Base-by-base conservation (phyloP, 129 eudicot genomes). In the Flaveria linearis region DNA sequence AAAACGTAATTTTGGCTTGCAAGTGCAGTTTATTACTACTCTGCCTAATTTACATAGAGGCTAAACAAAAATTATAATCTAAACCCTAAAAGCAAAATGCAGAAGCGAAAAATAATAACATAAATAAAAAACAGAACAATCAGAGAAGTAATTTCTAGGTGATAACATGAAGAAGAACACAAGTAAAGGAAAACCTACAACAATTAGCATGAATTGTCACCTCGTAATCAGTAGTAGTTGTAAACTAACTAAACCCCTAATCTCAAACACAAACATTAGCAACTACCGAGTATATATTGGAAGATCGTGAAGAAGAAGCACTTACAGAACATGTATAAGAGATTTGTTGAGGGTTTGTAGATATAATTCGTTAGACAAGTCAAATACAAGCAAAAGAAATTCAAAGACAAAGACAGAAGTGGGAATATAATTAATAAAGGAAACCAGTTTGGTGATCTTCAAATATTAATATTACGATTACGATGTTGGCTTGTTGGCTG, bases 251-350 rank as follows among this genome's bases (percentile, higher is more conserved):
- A 65, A 55, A 47, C 50, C 58, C 47, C 10, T 47, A 53, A 25
- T 65, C 28, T 25, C 50, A 69, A 45, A 36, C 39, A 57, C 25
- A 36, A 41, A 47, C 16, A 55, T 55, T 20, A 73, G 18, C 53
- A 56, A 17, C 25, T 33, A 65, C 10, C 14, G 53, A 58, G 36
- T 30, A 0, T 30, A 30, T 3, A 25, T 12, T 46, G 70, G 71
- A 70, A 58, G 52, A 69, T 57, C 25, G 36, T 57, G 45, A 30
- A 30, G 33, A n/a, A 30, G 70, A 69, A 45, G 53, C 25, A 78
- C 82, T 78, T 78, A 78, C 82, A 45, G 72, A 18, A 28, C 76
- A 69, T 58, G 71, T 70, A 60, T 45, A 65, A 68, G 43, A 65
- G 73, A 62, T 45, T 78, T 64, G 25, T 76, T 64, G 23, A 50